Conservation (phyloP, 768 basidiomycete genomes). For the Nidularia pulvinata region DNA sequence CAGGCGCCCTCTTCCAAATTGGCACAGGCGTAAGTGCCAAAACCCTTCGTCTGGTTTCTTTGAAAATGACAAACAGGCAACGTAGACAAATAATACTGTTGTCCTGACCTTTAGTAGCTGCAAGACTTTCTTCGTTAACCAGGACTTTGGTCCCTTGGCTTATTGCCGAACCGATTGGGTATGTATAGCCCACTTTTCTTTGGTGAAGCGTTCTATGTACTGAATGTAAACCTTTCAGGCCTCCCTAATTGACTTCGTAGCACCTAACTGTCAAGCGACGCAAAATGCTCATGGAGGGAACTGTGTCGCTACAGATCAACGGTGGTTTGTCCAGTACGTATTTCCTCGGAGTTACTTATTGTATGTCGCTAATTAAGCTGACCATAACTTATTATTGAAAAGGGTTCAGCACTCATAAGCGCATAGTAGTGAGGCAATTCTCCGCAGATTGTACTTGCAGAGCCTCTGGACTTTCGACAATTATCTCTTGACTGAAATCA, state of each 20-base stretch:
- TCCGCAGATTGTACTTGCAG: no score
- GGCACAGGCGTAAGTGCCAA: slow-evolving; percentile 20
- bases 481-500: no score
- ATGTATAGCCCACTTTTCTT: slow-evolving; percentile 6
- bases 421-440: no score
- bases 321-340: slow-evolving; percentile 50
- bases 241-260: slow-evolving; percentile 35
- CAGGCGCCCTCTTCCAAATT: slow-evolving; percentile 28
- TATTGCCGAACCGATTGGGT: slow-evolving; percentile 51
- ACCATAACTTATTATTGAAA: not conserved
- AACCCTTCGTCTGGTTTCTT: not conserved
- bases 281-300: slow-evolving; percentile 52
- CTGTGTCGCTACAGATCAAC: slow-evolving; percentile 42
- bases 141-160: slow-evolving; percentile 30
- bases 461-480: no score
- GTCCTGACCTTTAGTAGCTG: slow-evolving; percentile 40
- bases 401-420: slow-evolving; percentile 15
- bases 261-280: slow-evolving; percentile 43
- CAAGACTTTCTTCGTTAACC: slow-evolving; percentile 48
- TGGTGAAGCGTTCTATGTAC: no score
- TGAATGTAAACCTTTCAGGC: slow-evolving; percentile 19
- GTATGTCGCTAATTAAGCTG: no score
- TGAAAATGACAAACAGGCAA: not conserved
- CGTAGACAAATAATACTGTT: slow-evolving; percentile 31
- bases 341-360: no score